Evolutionary conservation across 176 grass and related monocot genomes (phyloP), one percentile per base, ranked within the genome.

Genomic region (Bolboschoenus planiculmis): DNA sequence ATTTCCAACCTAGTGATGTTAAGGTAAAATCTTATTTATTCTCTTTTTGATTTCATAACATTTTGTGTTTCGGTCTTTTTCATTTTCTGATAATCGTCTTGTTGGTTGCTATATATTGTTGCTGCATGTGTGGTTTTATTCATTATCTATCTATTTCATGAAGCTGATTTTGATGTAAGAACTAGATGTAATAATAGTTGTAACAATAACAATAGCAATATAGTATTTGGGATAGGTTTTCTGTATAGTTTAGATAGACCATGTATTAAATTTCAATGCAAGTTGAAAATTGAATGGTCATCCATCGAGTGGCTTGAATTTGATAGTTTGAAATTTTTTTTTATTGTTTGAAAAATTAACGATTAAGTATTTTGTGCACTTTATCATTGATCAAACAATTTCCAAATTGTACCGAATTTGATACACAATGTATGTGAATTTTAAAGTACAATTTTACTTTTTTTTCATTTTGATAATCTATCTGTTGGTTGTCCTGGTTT

Each of bases 1-100:
- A 88, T 51, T 80, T 83, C 78, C 96, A 99, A 67, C 90, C 91
- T 75, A 90, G 84, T 1, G 89, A 99, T 83, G 91, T 95, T 84
- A 95, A 93, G 92, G 96, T 98, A 74, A 33, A n/a, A 0, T 26
- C 26, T 44, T 76, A 77, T 51, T 67, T 54, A 59, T 87, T 79
- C 34, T 63, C 58, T 81, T 72, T 47, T 72, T 47, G 66, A 43
- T 71, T 84, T n/a, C 50, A 59, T 70, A 50, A 36, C 82, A 13
- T 46, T 74, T n/a, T 62, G 4, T n/a, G 74, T 50, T n/a, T 13
- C 16, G 56, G 33, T 26, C 5, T 30, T 71, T 87, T 78, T 3
- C 24, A 27, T 74, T 78, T 62, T 42, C 39, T 65, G 43, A 13
- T 66, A 16, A 48, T 29, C 29, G 42, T 11, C 0, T 46, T 48